Conservation (phyloP, 148 eudicot species). For the Beta vulgaris region DNA sequence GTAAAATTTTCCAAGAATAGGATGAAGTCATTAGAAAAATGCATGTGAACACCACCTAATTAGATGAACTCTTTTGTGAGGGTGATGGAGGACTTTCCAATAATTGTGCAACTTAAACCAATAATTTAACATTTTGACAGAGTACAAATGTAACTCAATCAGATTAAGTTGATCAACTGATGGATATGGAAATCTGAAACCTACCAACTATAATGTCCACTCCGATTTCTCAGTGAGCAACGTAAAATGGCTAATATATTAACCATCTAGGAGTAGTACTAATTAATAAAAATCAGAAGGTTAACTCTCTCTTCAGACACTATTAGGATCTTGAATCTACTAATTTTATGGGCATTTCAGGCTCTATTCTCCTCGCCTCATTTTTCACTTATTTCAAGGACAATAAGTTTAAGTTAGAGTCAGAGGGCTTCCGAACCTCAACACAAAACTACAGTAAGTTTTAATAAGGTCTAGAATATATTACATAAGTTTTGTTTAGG, state of each 20-base stretch:
- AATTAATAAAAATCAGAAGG: background rate
- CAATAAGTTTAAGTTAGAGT: too few relatives aligned
- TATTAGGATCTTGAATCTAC: background rate
- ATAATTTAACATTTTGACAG: background rate
- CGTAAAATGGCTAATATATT: background rate
- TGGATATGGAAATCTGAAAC: slow-evolving; percentile 14
- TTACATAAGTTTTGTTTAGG: too few relatives aligned
- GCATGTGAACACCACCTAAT: background rate
- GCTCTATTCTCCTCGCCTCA: too few relatives aligned
- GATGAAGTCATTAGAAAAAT: background rate
- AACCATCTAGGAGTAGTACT: background rate
- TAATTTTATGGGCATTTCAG: background rate
- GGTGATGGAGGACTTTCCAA: background rate
- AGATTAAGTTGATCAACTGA: slow-evolving; percentile 9
- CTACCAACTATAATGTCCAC: slow-evolving; percentile 4
- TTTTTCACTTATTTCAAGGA: too few relatives aligned
- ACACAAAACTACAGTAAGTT: too few relatives aligned
- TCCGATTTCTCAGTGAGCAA: background rate
- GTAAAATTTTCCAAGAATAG: background rate
- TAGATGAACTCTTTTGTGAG: background rate
- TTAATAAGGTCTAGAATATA: too few relatives aligned
- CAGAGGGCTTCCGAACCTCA: too few relatives aligned
- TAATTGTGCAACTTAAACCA: background rate
- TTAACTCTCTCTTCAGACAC: background rate
- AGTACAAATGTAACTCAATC: slow-evolving; percentile 1